Evolutionary conservation across 2,329 filamentous ascomycete species (phyloP).

Genomic region (Blumeriella jaapii): DNA sequence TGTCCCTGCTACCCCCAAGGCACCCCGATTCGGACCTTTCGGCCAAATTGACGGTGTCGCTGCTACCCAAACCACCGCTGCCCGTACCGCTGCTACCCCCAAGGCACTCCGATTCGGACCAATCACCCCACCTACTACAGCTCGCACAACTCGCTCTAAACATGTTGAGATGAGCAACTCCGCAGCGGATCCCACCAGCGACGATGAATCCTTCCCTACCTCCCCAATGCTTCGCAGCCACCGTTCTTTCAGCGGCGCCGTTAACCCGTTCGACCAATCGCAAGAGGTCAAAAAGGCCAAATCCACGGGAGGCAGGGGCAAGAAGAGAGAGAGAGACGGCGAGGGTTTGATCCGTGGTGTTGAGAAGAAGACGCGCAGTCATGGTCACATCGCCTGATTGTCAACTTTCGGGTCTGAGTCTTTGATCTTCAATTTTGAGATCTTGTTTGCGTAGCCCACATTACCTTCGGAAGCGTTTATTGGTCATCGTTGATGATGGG

Average conservation of each 20-base stretch:
- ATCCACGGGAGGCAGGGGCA: constrained; percentile 12
- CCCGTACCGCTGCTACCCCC: constrained; percentile 36
- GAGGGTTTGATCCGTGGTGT: constrained; percentile 26
- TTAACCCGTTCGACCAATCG: constrained; percentile 54
- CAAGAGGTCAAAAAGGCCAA: constrained; percentile 45
- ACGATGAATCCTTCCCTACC: constrained; percentile 10
- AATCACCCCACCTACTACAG: constrained; percentile 50
- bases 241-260: constrained; percentile 8
- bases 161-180: constrained; percentile 29
- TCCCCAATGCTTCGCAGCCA: constrained; percentile 27
- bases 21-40: no score
- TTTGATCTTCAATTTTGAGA: constrained; percentile 4
- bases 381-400: background rate
- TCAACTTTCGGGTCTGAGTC: constrained; percentile 3
- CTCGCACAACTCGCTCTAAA: constrained; percentile 48
- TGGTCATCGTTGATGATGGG: constrained; percentile 1
- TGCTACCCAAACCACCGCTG: constrained; percentile 25
- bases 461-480: constrained; percentile 7
- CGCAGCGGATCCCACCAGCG: constrained; percentile 23
- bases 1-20: constrained; percentile 40
- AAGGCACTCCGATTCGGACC: constrained; percentile 44
- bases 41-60: constrained; percentile 8
- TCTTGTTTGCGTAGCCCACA: constrained; percentile 7
- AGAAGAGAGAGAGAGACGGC: constrained; percentile 33
- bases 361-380: constrained; percentile 31